Evolutionary conservation across 148 eudicot species (phyloP), one percentile per base, ranked within the genome.

Genomic region (Bassia scoparia): DNA sequence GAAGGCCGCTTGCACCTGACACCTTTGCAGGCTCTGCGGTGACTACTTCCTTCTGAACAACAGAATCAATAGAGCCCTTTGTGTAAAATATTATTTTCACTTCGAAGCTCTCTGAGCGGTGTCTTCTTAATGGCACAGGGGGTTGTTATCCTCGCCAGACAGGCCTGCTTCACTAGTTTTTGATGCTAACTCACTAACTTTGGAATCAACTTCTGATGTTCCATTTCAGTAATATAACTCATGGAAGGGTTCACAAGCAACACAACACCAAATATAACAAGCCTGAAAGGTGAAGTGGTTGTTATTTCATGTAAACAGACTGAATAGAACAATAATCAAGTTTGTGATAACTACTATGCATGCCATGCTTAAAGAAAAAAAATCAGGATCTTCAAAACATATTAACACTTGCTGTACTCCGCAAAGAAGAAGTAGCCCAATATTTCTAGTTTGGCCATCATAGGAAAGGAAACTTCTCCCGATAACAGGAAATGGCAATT

Each of bases 41-140:
- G 31, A 68, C 79, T 72, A 68, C 79, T 69, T 84, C 87, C 76
- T 85, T 87, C 31, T 60, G 38, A 68, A 69, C 52, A 56, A 70
- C 24, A 76, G 87, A 77, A 76, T 66, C 84, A 66, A 79, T 87
- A 58, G 73, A 65, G 75, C 77, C 82, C 71, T 80, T 88, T 56
- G 65, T 85, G 74, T 76, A 70, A 53, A 69, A 79, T 75, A 61
- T 81, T 83, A 80, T 80, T 87, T 63, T 85, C 85, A 74, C 84
- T 82, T 53, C 71, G 92, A 80, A 84, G 77, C 81, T 86, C 89
- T 80, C 81, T 78, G 68, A 92, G 75, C 26, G 86, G 86, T 31
- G 77, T 82, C 78, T 87, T 88, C 81, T 84, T 63, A 84, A 61
- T 67, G 84, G 68, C 58, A 84, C 70, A 44, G 82, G 67, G 67